Evolutionary conservation across 257 asterid genomes (phyloP).

Genomic region (Solanum raphanifolium): DNA sequence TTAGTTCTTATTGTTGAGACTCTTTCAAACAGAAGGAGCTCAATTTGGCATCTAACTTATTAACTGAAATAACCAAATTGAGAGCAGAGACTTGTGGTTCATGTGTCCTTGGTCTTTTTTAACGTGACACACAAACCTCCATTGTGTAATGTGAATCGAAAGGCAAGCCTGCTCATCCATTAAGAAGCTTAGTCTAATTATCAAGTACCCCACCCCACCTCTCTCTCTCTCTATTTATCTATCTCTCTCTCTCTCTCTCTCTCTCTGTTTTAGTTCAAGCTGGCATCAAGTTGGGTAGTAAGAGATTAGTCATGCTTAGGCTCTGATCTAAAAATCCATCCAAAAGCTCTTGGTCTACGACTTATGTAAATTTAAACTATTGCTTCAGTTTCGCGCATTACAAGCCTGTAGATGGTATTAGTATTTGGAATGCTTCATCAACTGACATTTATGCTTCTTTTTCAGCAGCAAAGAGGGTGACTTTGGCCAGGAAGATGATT

Average conservation of each 20-base stretch:
- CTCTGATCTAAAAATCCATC: background rate
- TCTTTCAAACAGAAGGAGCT: background rate
- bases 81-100: background rate
- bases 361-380: background rate
- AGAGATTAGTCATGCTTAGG: background rate
- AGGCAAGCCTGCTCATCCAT: background rate
- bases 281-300: background rate
- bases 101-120: background rate
- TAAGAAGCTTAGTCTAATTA: background rate
- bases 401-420: constrained; percentile 11
- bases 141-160: background rate
- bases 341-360: background rate
- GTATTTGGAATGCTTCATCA: constrained; percentile 6
- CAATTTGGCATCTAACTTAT: background rate
- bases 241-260: background rate
- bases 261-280: background rate
- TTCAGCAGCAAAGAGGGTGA: constrained; percentile 89
- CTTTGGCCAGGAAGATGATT: constrained; percentile 76
- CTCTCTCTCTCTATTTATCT: too few species aligned
- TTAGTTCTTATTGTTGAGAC: background rate
- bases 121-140: background rate
- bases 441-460: constrained; percentile 9
- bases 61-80: background rate
- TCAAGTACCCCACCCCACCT: background rate
- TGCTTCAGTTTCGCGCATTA: background rate